Percentiles rank a stretch among this genome's conserved stretches.
Conservation (phyloP, 2,329 filamentous ascomycete genomes). For the Colletotrichum sp. region DNA sequence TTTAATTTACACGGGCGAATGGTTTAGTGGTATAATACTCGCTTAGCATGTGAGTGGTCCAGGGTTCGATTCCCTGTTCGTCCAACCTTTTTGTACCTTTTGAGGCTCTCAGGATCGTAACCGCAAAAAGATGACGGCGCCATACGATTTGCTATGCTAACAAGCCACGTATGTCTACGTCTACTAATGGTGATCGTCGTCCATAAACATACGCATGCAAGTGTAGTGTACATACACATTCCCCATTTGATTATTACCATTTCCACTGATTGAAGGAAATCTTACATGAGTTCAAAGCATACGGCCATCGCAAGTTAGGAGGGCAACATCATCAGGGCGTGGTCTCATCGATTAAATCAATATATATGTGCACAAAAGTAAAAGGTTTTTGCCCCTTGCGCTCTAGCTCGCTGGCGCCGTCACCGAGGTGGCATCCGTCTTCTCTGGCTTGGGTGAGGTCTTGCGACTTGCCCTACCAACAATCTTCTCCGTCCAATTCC, state of each 20-base stretch:
- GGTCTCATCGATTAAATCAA: constrained; percentile 9
- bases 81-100: background rate
- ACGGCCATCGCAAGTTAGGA: background rate
- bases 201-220: background rate
- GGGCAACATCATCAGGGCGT: background rate
- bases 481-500: constrained; percentile 62
- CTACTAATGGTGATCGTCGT: background rate
- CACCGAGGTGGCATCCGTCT: background rate
- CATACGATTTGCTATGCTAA: background rate
- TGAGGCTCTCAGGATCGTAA: background rate
- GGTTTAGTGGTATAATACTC: constrained; percentile 16
- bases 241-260: background rate
- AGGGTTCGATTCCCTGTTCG: constrained; percentile 16
- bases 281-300: background rate
- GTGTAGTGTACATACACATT: background rate
- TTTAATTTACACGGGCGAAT: background rate
- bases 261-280: background rate
- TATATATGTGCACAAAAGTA: background rate
- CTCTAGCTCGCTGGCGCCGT: background rate
- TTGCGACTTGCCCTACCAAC: constrained; percentile 41
- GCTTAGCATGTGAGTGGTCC: constrained; percentile 10
- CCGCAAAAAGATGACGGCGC: background rate
- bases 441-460: constrained; percentile 2
- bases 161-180: background rate
- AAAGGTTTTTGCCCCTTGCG: background rate